These are phyloP conservation scores for Pseudozyma pruni DNA, from an alignment of 1,284 basidiomycete genomes.

Conservation along the genomic window DNA sequence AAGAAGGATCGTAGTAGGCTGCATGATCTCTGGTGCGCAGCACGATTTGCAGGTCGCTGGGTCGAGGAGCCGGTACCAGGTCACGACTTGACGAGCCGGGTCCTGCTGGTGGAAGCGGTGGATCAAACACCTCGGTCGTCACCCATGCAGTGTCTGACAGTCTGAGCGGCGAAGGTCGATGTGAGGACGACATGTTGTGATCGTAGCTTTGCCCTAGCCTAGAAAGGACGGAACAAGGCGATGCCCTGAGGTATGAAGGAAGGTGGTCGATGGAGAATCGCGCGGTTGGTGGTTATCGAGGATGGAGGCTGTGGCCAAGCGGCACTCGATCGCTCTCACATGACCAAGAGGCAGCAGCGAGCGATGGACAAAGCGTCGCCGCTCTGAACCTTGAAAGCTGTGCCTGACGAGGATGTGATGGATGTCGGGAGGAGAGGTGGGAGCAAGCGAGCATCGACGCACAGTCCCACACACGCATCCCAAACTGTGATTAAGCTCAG, in stretches of 20 bases:
- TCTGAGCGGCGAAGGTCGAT: conserved; percentile 28
- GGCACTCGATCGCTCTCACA: no score
- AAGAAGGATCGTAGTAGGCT: conserved; percentile 51
- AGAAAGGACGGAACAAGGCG: not conserved
- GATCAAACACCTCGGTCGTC: conserved; percentile 15
- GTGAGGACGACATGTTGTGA: conserved; percentile 5
- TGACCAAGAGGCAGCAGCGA: no score
- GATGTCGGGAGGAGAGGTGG: no score
- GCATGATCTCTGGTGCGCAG: conserved; percentile 54
- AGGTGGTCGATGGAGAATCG: no score
- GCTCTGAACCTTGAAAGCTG: no score
- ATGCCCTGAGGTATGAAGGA: no score
- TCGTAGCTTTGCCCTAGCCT: not conserved
- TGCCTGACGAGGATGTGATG: no score
- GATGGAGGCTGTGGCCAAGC: no score
- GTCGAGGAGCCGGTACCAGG: conserved; percentile 36
- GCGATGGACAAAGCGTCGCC: no score
- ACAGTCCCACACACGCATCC: not conserved
- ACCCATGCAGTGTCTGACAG: conserved; percentile 23
- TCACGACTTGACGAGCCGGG: conserved; percentile 27
- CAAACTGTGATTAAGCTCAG: not conserved
- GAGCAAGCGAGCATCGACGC: no score
- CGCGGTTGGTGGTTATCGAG: no score
- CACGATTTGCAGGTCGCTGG: conserved; percentile 54
- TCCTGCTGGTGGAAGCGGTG: not conserved